Evolutionary conservation across 805 yeast species (phyloP).

Genomic region (Cyberlindnera sargentensis): DNA sequence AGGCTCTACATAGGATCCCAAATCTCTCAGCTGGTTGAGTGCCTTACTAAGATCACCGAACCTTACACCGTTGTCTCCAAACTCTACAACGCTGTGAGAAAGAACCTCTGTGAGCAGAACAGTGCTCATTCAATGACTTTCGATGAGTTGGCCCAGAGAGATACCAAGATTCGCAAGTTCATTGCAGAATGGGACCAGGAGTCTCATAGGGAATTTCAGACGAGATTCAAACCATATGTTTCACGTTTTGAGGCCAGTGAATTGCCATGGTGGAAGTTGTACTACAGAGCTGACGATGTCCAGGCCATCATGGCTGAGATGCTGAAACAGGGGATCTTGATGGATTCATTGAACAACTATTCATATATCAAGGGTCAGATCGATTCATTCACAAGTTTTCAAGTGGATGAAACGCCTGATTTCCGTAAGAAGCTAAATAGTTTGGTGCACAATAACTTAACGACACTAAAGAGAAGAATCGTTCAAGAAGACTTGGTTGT

Average conservation of each 20-base stretch:
- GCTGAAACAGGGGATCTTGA: slow-evolving; percentile 20
- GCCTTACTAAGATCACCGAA: slow-evolving; percentile 11
- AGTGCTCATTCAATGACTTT: slow-evolving; percentile 16
- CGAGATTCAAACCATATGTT: slow-evolving; percentile 22
- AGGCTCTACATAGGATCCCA: slow-evolving; percentile 20
- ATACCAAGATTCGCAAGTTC: slow-evolving; percentile 12
- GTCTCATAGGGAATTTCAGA: slow-evolving; percentile 26
- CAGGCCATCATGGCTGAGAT: slow-evolving; percentile 22
- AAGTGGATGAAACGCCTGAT: slow-evolving; percentile 1
- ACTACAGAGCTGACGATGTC: slow-evolving; percentile 26
- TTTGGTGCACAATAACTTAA: slow-evolving; percentile 13
- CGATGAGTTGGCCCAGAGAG: slow-evolving; percentile 12
- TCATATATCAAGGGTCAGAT: slow-evolving; percentile 28
- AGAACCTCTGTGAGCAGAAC: slow-evolving; percentile 14
- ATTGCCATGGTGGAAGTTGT: slow-evolving; percentile 27
- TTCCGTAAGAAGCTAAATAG: slow-evolving; percentile 5
- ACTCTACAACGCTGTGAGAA: slow-evolving; percentile 10
- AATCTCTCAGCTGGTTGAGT: slow-evolving; percentile 12
- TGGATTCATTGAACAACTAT: slow-evolving; percentile 22
- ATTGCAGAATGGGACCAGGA: slow-evolving; percentile 25
- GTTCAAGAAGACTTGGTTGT: slow-evolving; percentile 16
- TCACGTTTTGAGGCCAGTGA: slow-evolving; percentile 20
- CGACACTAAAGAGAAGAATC: slow-evolving; percentile 13
- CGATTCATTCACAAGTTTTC: slow-evolving; percentile 21
- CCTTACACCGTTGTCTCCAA: slow-evolving; percentile 13